A percentile compares a stretch with the other conserved stretches of the same genome.
Conservation (phyloP, 768 basidiomycete genomes). For the Boletus fagicola region DNA sequence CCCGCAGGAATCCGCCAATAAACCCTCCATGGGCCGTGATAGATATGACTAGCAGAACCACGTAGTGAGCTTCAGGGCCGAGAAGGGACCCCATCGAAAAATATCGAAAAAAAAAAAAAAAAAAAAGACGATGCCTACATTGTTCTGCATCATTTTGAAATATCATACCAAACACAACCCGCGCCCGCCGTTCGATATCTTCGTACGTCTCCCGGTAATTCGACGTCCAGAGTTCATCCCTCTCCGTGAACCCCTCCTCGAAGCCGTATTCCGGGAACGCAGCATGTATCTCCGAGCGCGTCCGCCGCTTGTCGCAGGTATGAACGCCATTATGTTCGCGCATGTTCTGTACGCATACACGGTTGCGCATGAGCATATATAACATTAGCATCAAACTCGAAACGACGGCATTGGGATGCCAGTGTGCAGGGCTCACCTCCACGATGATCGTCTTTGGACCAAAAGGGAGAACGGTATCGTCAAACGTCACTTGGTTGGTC, state of each 20-base stretch:
- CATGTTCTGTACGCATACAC: conserved; percentile 44
- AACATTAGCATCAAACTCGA: not conserved
- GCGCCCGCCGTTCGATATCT: conserved; percentile 46
- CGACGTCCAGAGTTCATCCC: conserved; percentile 56
- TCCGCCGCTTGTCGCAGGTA: conserved; percentile 68
- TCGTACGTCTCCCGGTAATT: conserved; percentile 22
- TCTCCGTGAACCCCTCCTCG: conserved; percentile 57
- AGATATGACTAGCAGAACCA: conserved; percentile 49
- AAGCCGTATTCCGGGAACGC: conserved; percentile 46
- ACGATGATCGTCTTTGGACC: conserved; percentile 42
- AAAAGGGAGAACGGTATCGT: conserved; percentile 30
- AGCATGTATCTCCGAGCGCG: conserved; percentile 44
- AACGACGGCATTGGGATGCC: not conserved
- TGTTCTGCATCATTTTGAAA: conserved; percentile 43
- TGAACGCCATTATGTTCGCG: conserved; percentile 66
- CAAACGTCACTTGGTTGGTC: conserved; percentile 56
- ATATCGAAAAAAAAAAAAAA: not conserved
- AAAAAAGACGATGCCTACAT: conserved; percentile 45
- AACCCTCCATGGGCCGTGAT: conserved; percentile 66
- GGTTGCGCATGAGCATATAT: not conserved
- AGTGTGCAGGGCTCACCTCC: conserved; percentile 43
- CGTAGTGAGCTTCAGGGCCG: not conserved
- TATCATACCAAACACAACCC: conserved; percentile 51
- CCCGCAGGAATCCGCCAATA: conserved; percentile 52
- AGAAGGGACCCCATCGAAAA: not conserved